Conservation (phyloP, 2,329 filamentous ascomycete species). For the Hypoxylon sp. region DNA sequence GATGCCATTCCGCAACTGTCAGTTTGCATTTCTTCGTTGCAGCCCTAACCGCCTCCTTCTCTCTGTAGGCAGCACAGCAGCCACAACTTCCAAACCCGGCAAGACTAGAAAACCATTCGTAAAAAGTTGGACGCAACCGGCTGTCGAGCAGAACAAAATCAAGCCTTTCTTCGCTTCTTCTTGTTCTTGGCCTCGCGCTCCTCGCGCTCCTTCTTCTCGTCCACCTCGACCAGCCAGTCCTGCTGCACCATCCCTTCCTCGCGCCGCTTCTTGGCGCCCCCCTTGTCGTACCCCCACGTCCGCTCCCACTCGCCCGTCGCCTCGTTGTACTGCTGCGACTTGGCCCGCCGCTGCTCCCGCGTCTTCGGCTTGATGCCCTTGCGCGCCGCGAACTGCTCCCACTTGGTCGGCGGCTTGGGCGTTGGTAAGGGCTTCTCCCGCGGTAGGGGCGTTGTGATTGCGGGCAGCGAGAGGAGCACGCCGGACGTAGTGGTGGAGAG, state of each 20-base stretch:
- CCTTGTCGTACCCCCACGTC: conserved; percentile 83
- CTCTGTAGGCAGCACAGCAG: not conserved
- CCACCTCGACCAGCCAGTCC: conserved; percentile 93
- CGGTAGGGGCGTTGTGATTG: conserved; percentile 76
- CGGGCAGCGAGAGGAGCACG: conserved; percentile 83
- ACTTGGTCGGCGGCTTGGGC: conserved; percentile 87
- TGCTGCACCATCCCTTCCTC: conserved; percentile 76
- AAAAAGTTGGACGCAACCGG: not conserved
- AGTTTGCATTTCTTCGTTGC: not conserved
- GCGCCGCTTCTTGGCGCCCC: conserved; percentile 76
- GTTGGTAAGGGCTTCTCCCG: conserved; percentile 92
- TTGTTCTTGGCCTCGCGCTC: conserved; percentile 49
- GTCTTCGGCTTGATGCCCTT: conserved; percentile 95
- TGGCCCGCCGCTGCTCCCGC: conserved; percentile 74
- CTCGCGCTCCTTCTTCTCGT: conserved; percentile 69
- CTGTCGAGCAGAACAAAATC: conserved; percentile 10
- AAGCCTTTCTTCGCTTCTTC: conserved; percentile 43
- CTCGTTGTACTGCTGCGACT: conserved; percentile 87
- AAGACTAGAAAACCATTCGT: not conserved
- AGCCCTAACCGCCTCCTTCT: not conserved
- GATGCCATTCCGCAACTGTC: not conserved
- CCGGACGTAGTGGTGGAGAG: conserved; percentile 76
- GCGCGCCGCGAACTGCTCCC: conserved; percentile 95
- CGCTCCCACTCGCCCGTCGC: conserved; percentile 87
- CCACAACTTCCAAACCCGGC: too few species aligned